Evolutionary conservation across 495 filamentous ascomycete genomes (phyloP), one percentile per base, ranked within the genome.

Genomic region (Oleoguttula mirabilis): DNA sequence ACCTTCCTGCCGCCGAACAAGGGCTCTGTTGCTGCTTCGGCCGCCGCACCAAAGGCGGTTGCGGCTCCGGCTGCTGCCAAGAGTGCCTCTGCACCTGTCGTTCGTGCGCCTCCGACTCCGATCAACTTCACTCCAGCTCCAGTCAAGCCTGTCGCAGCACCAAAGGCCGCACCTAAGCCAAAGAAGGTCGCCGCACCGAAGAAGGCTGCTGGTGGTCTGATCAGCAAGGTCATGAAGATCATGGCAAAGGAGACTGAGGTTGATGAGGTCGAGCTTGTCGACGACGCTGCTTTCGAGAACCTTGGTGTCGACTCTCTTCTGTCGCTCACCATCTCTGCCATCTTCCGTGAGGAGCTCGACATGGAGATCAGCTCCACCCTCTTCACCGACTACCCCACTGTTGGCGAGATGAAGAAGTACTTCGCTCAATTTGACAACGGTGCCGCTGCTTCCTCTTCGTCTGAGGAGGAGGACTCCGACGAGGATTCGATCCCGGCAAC

Each of bases 321-420:
- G 44, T 65, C 58, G 10, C 56, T 66, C 38, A 61, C 62, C 41
- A 64, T 64, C 38, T 60, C 62, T 35, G 62, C 64, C 27, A 60
- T 66, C 50, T 64, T 66, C 52, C 55, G 64, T 43, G 62, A 66
- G 39, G 62, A 66, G 27, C 57, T 66, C 21, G 61, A 66, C 43
- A 45, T 64, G 36, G 62, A 66, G 39, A 66, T 66, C 46, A 58
- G 55, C 51, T 61, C 62, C 1, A 56, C 50, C 35, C 51, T 68
- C 19, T 68, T 68, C 54, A 60, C 58, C 2, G 65, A 66, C 41
- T 60, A 58, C 39, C 56, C 61, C 1, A 61, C 62, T 21, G 57
- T 66, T 40, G 62, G 62, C 14, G 61, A 56, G 27, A 64, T 66
- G 61, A 66, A 64, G 60, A 63, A 63, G 39, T 66, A 59, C 58